Base-by-base conservation (phyloP, 768 basidiomycete species). In the Rubroboletus pulcherrimus region DNA sequence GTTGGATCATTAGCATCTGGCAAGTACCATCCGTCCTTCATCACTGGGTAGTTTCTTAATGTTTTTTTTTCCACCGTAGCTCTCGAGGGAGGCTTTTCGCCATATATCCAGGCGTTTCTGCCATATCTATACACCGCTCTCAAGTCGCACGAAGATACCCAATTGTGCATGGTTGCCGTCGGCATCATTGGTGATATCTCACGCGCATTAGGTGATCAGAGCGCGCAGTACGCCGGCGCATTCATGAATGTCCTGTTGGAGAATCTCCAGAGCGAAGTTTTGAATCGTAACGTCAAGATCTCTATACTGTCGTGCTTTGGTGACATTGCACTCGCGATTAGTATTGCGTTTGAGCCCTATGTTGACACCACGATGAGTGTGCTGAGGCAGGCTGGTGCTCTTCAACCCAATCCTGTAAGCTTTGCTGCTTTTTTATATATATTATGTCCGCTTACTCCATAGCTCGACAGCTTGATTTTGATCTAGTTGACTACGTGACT, bases 151-250 rank as follows among this genome's bases (percentile, higher is more conserved):
- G 95, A 98, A 70, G 97, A 98, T 73, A 91, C 92, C 40, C 93
- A 97, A 66, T 79, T 98, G 24, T 97, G 93, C 76, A 94, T 87
- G 7, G 93, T 98, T 52, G 93, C 94, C 15, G 91, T 98, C 45
- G 96, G 96, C 61, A 85, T 97, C 61, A 91, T 98, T 53, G 93
- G 94, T 8, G 97, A 99, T 64, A 85, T 98, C 51, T 92, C 93
- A n/a, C 90, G 96, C 52, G 95, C 94, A 1, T 81, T 98, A 19
- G 89, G 92, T 43, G 89, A 93, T 54, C 82, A 85, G 66, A 87
- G 87, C 54, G 81, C 83, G 2, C 86, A 89, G 63, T 98, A 94
- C 71, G 86, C 93, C 38, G 79, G 83, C 55, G 78, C 85, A 4
- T 95, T 99, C 77, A 97, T 99, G 91, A 87, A 83, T 11, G 91